Percentiles rank a stretch among this genome's conserved stretches.
Conservation (phyloP, 225 moss, liverwort and hornwort species). For the Bryoerythrophyllum caledonicum region DNA sequence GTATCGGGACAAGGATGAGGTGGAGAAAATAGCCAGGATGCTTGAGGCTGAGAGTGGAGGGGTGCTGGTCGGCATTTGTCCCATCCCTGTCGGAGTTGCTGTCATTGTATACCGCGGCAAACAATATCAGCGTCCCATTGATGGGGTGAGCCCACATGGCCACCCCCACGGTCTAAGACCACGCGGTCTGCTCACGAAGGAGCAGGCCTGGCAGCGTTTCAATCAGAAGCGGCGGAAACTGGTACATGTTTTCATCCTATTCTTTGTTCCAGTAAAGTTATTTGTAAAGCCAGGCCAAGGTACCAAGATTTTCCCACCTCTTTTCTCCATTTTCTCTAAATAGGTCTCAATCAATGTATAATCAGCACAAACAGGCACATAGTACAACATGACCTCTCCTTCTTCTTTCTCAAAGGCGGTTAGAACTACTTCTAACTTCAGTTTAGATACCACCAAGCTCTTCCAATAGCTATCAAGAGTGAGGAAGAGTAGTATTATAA, state of each 20-base stretch:
- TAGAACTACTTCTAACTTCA: no score
- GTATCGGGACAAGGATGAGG: slow-evolving; percentile 53
- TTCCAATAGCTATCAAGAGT: no score
- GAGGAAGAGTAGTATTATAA: no score
- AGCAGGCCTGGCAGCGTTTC: slow-evolving; percentile 81
- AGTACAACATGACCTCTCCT: no score
- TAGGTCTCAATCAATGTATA: no score
- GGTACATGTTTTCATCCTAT: slow-evolving; percentile 35
- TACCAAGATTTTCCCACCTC: no score
- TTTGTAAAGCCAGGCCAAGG: no score
- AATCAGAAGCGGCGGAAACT: slow-evolving; percentile 83
- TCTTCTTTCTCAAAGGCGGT: no score
- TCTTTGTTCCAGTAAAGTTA: background rate
- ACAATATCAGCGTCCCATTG: slow-evolving; percentile 79
- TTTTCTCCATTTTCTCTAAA: no score
- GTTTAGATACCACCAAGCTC: no score
- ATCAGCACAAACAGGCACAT: no score
- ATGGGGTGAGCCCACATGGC: slow-evolving; percentile 44
- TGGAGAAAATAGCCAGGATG: slow-evolving; percentile 83
- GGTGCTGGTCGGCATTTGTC: slow-evolving; percentile 70
- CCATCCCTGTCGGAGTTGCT: slow-evolving; percentile 79
- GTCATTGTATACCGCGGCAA: slow-evolving; percentile 93
- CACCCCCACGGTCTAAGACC: slow-evolving; percentile 61
- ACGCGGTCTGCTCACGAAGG: slow-evolving; percentile 81
- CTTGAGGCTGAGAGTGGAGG: slow-evolving; percentile 96